Conservation (phyloP, 1,284 basidiomycete genomes). For the Ustanciosporium gigantosporum region DNA sequence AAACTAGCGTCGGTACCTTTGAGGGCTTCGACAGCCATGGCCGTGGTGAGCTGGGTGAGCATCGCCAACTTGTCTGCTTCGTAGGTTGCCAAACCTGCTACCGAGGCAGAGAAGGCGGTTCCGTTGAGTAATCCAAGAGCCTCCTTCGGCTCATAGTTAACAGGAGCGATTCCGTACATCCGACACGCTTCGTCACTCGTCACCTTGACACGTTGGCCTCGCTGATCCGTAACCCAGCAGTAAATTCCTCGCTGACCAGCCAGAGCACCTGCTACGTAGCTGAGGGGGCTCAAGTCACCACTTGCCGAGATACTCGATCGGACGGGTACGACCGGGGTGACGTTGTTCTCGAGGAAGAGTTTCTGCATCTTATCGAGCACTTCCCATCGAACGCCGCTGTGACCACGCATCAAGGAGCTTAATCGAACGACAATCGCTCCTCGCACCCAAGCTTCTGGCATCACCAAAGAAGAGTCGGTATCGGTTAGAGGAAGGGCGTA, state of each 20-base stretch:
- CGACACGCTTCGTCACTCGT: slow-evolving; percentile 31
- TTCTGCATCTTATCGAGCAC: slow-evolving; percentile 78
- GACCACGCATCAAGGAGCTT: slow-evolving; percentile 73
- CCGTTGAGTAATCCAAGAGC: slow-evolving; percentile 70
- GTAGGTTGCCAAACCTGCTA: slow-evolving; percentile 66
- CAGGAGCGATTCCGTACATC: slow-evolving; percentile 70
- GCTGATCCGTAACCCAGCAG: slow-evolving; percentile 29
- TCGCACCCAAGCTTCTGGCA: slow-evolving; percentile 83
- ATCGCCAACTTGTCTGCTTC: slow-evolving; percentile 75
- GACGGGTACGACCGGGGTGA: slow-evolving; percentile 81
- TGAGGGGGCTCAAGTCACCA: slow-evolving; percentile 65
- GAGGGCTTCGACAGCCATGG: slow-evolving; percentile 75
- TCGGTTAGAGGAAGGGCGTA: slow-evolving; percentile 38
- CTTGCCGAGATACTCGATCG: slow-evolving; percentile 80
- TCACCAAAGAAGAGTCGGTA: slow-evolving; percentile 29
- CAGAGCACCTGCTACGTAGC: slow-evolving; percentile 70
- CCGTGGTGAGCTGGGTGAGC: slow-evolving; percentile 76
- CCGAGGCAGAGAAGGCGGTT: slow-evolving; percentile 74
- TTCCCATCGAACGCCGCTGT: slow-evolving; percentile 80
- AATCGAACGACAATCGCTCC: slow-evolving; percentile 83
- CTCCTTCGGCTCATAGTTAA: slow-evolving; percentile 77
- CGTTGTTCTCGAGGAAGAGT: slow-evolving; percentile 70
- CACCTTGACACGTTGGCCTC: slow-evolving; percentile 29
- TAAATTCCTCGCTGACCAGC: slow-evolving; percentile 46
- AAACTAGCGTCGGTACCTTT: slow-evolving; percentile 47